Base-by-base conservation (phyloP, 257 asterid species). In the Solanum habrochaites region DNA sequence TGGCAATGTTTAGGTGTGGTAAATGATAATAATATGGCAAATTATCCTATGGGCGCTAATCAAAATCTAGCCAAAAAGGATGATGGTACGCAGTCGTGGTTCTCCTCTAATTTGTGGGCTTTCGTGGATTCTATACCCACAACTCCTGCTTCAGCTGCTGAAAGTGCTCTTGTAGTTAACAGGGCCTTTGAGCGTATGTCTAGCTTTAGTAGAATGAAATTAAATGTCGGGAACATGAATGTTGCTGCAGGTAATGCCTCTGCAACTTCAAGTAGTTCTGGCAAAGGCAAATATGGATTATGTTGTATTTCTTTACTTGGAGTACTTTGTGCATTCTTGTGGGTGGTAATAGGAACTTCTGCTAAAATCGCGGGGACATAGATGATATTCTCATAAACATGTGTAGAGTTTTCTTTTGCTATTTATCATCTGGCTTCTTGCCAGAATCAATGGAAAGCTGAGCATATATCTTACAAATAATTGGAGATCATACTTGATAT, bases 111-210 rank as follows among this genome's bases (percentile, higher is more conserved):
- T 82, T 88, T 95, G 31, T 96, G 99, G 99, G 86, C 97, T 27
- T 97, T 94, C 90, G 98, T 97, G 95, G 99, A 96, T 92, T 94
- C 99, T 85, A 97, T 97, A 95, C 99, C 99, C 23, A 92, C 99
- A 8, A 91, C 94, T 89, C 99, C 98, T 87, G 99, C 99, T 88
- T 95, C 98, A 67, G 99, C 99, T 90, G 91, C 99, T 80, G 99
- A 97, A 88, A 93, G 69, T 86, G 96, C 96, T 87, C 87, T 94
- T 88, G 98, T 96, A 91, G 98, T 96, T 71, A 96, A 92, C 85
- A 92, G 91, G 90, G 96, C 99, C 52, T 91, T 97, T 39, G 98
- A 90, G 85, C 93, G 98, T 49, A 91, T 97, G 95, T 93, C 99
- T 92, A 97, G 99, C 95, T 96, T 97, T 88, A 77, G 97, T 90